Evolutionary conservation across 345 rosid species (phyloP), one percentile per base, ranked within the genome.

Genomic region (Dimocarpus longan): DNA sequence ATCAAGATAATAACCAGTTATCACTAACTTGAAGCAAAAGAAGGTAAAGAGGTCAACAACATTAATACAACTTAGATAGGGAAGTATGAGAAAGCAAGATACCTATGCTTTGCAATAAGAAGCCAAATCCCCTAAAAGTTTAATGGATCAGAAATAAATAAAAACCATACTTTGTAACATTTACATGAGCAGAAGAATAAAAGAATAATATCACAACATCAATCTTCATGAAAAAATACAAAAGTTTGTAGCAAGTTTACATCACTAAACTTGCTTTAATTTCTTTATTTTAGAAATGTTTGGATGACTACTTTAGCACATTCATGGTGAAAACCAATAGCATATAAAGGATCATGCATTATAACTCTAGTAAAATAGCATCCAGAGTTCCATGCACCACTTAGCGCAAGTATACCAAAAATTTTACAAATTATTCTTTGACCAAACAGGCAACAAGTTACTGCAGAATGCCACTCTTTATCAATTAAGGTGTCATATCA

Each of bases 61-160:
- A 73, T 63, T 6, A 68, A 44, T 24, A 42, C 52, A 71, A 64
- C 56, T 18, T 32, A 21, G 22, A 77, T 8, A 5, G 59, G 22
- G 8, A 56, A 63, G 24, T 4, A n/a, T 15, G 18, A 64, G 42
- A 68, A 80, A 71, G 72, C 70, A 68, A 32, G 52, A 75, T 32
- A 16, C 69, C 52, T 1, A 32, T 19, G 65, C 68, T 68, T 43
- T 8, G 8, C 22, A 44, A 50, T 44, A 70, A 73, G 56, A 63
- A 77, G 5, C 78, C 76, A 21, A 57, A 48, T 70, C 39, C 24
- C 43, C n/a, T 60, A 57, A 60, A 76, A 52, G 60, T 66, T 7
- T 32, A 70, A 13, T 52, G 63, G n/a, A 68, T n/a, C 26, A 13
- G 42, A 1, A 18, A 57, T 19, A n/a, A 65, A 57, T 56, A 39